Conservation (phyloP, 2,329 filamentous ascomycete species). For the Penicillium sp. region DNA sequence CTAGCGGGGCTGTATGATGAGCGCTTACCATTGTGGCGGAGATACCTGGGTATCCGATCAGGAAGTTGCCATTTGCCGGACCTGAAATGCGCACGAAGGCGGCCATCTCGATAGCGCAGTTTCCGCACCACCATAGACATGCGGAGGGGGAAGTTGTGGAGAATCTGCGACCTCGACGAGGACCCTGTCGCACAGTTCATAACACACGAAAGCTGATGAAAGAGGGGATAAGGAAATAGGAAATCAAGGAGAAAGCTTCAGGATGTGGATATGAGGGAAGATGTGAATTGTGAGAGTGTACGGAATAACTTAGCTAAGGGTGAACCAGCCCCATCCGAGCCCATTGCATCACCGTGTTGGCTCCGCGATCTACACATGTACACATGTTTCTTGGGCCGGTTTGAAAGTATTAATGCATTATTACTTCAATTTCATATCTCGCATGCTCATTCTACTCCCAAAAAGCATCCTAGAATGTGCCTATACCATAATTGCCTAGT, state of each 20-base stretch:
- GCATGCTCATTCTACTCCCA: background rate
- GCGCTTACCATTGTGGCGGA: constrained; percentile 85
- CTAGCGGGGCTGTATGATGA: background rate
- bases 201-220: constrained; percentile 7
- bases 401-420: background rate
- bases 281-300: background rate
- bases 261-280: background rate
- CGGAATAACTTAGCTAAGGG: background rate
- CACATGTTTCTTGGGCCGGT: background rate
- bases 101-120: constrained; percentile 51
- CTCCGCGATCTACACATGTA: background rate
- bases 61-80: constrained; percentile 91
- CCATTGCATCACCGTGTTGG: constrained; percentile 10
- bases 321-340: constrained; percentile 8
- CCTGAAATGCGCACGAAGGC: constrained; percentile 94
- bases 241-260: background rate
- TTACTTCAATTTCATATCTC: background rate
- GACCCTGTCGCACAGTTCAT: constrained; percentile 25
- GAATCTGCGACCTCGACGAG: constrained; percentile 24
- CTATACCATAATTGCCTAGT: background rate
- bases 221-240: background rate
- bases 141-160: constrained; percentile 25
- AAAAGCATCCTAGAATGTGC: background rate
- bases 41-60: constrained; percentile 96
- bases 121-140: constrained; percentile 40